Evolutionary conservation across 169 alveolate species (phyloP), one percentile per base, ranked within the genome.

Genomic region (Plasmodium fragile): DNA sequence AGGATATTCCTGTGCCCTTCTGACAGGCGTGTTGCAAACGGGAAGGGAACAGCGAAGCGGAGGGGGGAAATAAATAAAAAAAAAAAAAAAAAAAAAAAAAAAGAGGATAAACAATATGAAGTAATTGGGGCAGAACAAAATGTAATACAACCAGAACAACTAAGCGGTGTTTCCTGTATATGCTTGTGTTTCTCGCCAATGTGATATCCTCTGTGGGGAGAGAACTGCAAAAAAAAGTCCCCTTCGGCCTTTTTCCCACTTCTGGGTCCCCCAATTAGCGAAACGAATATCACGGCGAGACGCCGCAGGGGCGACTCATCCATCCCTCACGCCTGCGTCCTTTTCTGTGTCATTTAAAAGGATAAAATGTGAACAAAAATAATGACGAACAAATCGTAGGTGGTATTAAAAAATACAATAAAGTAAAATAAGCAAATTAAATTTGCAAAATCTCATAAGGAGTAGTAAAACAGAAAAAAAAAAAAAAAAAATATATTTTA

Each of bases 381-480:
- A 81, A 49, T 32, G 16, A 80, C 32, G 69, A 53, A 7, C 32
- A 43, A 82, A 43, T 34, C 39, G 49, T 6, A 78, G 53, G 3
- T 49, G 8, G 22, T 11, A 16, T 49, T 13, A 11, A 49, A 49
- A 49, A 43, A 43, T 7, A 49, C 11, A 43, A 43, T 7, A 41
- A 41, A 41, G 8, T 10, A 43, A 16, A 2, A 49, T 13, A 13
- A 49, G 59, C 8, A 16, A 7, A 49, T 3, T 3, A 39, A 32
- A 34, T 11, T 18, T 16, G 52, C 8, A 77, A 30, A 77, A 10
- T 4, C 8, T n/a, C 0, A 13, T 39, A 77, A 28, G 49, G 4
- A 75, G 3, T 2, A 79, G 22, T 10, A 80, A 81, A 81, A 81
- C 49, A 81, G 52, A 45, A 43, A 80, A 16, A 83, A 41, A 6